These are phyloP conservation scores for Ogataea saltuana DNA, from an alignment of 805 yeast genomes.

Conservation along the genomic window DNA sequence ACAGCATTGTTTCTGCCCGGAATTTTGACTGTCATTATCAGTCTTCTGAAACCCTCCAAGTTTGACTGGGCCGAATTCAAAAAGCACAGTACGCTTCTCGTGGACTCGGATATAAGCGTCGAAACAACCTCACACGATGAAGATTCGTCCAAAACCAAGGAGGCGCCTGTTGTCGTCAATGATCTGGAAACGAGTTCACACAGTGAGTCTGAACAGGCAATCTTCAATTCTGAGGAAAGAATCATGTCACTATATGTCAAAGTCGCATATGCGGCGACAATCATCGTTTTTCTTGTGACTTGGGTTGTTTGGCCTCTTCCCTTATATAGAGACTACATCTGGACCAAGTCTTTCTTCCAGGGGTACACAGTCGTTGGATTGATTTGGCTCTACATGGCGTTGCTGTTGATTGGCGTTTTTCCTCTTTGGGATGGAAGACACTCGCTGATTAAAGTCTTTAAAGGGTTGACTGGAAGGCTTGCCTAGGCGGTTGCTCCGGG, in stretches of 20 bases:
- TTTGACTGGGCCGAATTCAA: constrained; percentile 36
- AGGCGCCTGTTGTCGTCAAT: not conserved
- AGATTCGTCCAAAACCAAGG: not conserved
- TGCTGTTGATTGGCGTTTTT: constrained; percentile 36
- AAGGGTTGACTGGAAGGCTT: constrained; percentile 4
- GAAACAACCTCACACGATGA: constrained; percentile 1
- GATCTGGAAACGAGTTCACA: constrained; percentile 2
- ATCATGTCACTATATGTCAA: constrained; percentile 2
- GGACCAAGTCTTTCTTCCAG: constrained; percentile 34
- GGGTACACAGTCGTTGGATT: constrained; percentile 37
- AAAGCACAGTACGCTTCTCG: constrained; percentile 17
- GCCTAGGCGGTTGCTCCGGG: too few relatives aligned
- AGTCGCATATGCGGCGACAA: constrained; percentile 31
- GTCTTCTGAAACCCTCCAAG: constrained; percentile 33
- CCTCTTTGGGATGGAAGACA: constrained; percentile 40
- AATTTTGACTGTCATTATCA: constrained; percentile 32
- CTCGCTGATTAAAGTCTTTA: constrained; percentile 16
- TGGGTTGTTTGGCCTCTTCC: constrained; percentile 44
- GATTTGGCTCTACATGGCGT: constrained; percentile 37
- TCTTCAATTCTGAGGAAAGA: not conserved
- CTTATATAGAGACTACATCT: constrained; percentile 38
- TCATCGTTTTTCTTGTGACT: constrained; percentile 35
- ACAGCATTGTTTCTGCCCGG: constrained; percentile 39
- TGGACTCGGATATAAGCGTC: constrained; percentile 9
- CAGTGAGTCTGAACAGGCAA: too few relatives aligned